Evolutionary conservation across 495 filamentous ascomycete genomes (phyloP).

Genomic region (Staphylotrichum tortipilum): DNA sequence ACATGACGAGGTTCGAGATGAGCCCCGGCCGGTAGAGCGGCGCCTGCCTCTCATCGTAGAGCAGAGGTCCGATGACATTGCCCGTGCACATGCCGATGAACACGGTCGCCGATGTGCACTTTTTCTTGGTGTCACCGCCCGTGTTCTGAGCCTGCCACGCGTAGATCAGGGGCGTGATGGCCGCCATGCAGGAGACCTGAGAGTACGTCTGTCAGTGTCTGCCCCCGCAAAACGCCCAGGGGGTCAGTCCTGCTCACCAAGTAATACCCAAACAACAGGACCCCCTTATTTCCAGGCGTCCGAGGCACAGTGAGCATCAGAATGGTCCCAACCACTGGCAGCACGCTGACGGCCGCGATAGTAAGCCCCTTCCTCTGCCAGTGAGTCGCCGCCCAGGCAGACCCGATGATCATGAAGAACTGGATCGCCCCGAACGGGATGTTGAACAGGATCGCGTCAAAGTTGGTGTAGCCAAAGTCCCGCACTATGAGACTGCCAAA

Average conservation of each 20-base stretch:
- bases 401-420: slow-evolving; percentile 34
- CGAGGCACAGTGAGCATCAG: slow-evolving; percentile 48
- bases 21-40: slow-evolving; percentile 52
- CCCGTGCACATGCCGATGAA: slow-evolving; percentile 56
- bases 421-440: slow-evolving; percentile 53
- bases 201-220: background rate
- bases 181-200: slow-evolving; percentile 29
- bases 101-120: slow-evolving; percentile 52
- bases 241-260: slow-evolving; percentile 14
- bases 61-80: slow-evolving; percentile 51
- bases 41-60: slow-evolving; percentile 52
- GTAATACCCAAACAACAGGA: slow-evolving; percentile 34
- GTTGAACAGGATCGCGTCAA: slow-evolving; percentile 56
- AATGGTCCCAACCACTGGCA: slow-evolving; percentile 45
- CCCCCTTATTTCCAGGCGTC: slow-evolving; percentile 27
- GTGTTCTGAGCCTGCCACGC: slow-evolving; percentile 61
- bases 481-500: slow-evolving; percentile 58
- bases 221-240: too few relatives aligned
- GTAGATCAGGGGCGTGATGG: slow-evolving; percentile 52
- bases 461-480: slow-evolving; percentile 51
- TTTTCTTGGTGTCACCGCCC: slow-evolving; percentile 59
- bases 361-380: slow-evolving; percentile 50
- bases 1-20: slow-evolving; percentile 41
- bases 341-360: slow-evolving; percentile 45
- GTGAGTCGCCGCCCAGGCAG: slow-evolving; percentile 38